These are phyloP conservation scores for Pyricularia pennisetigena DNA, from an alignment of 2,329 filamentous ascomycete genomes.

Conservation along the genomic window DNA sequence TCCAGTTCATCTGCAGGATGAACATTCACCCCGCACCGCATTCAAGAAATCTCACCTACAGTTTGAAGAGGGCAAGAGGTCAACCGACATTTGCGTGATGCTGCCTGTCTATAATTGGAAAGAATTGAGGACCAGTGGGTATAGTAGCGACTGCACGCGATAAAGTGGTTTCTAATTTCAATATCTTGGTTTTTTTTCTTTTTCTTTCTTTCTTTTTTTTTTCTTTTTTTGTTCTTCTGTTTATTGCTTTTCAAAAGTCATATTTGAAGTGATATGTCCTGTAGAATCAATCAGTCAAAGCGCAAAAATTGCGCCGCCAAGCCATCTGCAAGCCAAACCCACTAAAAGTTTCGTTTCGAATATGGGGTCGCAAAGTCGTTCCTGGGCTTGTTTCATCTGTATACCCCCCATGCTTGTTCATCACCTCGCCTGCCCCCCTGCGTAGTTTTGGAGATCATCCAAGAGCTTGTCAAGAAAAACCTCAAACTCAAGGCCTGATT, in stretches of 20 bases:
- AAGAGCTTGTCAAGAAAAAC: background rate
- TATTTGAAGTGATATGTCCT: no score
- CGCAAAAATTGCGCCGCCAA: background rate
- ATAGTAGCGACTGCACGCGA: no score
- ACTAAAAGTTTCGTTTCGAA: background rate
- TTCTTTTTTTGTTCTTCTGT: no score
- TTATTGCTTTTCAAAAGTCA: background rate
- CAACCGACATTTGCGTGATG: background rate
- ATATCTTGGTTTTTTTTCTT: no score
- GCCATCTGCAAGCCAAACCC: background rate
- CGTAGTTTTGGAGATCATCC: background rate
- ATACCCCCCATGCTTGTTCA: background rate
- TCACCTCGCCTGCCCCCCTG: background rate
- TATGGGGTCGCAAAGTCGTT: background rate
- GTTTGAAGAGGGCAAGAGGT: no score
- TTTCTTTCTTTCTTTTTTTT: no score
- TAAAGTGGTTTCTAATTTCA: no score
- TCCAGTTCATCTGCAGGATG: background rate
- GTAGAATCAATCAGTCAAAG: no score
- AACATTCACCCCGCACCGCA: background rate
- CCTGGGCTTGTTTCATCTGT: background rate
- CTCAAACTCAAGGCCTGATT: background rate
- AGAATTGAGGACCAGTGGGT: background rate
- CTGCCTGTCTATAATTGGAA: background rate
- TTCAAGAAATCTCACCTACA: background rate